Conservation (phyloP, 2,329 filamentous ascomycete species). For the Beauveria bassiana region DNA sequence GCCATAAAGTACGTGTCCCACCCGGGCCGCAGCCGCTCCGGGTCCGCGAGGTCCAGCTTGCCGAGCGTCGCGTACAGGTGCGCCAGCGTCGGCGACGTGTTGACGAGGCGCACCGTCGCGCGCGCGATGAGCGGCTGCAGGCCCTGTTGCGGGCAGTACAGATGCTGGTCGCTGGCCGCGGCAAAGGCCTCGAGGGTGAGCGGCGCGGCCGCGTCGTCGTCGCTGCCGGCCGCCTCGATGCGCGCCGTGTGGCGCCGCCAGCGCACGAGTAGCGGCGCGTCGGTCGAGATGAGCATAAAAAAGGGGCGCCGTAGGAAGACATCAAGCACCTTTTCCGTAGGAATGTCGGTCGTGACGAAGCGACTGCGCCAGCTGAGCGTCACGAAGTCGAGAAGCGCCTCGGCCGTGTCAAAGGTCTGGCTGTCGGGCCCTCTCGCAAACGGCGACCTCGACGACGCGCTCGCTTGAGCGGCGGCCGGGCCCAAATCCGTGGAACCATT, state of each 20-base stretch:
- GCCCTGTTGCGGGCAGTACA: slow-evolving; percentile 60
- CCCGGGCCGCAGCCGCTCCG: slow-evolving; percentile 71
- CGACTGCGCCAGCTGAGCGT: slow-evolving; percentile 75
- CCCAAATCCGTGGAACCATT: slow-evolving; percentile 2
- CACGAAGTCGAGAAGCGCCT: slow-evolving; percentile 72
- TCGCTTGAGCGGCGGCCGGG: slow-evolving; percentile 10
- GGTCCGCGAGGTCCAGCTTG: slow-evolving; percentile 67
- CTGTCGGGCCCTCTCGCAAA: slow-evolving; percentile 11
- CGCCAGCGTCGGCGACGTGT: slow-evolving; percentile 65
- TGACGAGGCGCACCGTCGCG: slow-evolving; percentile 78
- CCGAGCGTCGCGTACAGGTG: slow-evolving; percentile 66
- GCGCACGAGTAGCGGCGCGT: slow-evolving; percentile 77
- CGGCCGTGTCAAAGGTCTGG: slow-evolving; percentile 51
- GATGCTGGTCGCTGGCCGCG: slow-evolving; percentile 57
- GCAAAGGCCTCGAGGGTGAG: slow-evolving; percentile 49
- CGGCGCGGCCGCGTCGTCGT: slow-evolving; percentile 12
- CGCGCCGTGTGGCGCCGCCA: slow-evolving; percentile 65
- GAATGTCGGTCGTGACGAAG: slow-evolving; percentile 82
- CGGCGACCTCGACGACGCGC: slow-evolving; percentile 8
- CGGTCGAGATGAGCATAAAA: slow-evolving; percentile 86
- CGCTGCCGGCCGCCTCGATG: slow-evolving; percentile 15
- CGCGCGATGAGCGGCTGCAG: slow-evolving; percentile 71
- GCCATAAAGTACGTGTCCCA: slow-evolving; percentile 99
- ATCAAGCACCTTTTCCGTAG: slow-evolving; percentile 65
- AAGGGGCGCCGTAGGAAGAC: slow-evolving; percentile 73